Conservation (phyloP, 2,329 filamentous ascomycete species). For the Exophiala alcalophila region DNA sequence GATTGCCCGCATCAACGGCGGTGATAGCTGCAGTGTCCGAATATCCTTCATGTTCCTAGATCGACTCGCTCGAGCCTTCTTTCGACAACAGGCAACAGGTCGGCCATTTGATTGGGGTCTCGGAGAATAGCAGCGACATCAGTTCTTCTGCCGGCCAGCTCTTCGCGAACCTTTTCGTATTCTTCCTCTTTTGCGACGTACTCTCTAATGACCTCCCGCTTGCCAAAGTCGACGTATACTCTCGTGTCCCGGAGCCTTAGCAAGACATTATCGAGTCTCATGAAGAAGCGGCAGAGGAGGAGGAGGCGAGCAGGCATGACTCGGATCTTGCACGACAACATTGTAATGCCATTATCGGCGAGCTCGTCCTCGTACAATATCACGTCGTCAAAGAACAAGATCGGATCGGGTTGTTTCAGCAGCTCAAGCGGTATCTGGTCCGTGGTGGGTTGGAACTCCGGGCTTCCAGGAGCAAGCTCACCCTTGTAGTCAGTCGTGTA, state of each 20-base stretch:
- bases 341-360: conserved; percentile 92
- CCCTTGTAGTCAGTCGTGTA: conserved; percentile 88
- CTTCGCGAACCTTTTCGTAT: conserved; percentile 73
- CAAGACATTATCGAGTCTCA: conserved; percentile 87
- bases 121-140: conserved; percentile 73
- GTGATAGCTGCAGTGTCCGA: too few species aligned
- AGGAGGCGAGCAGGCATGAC: conserved; percentile 90
- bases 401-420: conserved; percentile 84
- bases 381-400: conserved; percentile 94
- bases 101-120: conserved; percentile 73
- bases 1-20: too few species aligned
- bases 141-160: conserved; percentile 61
- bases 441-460: conserved; percentile 42
- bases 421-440: conserved; percentile 78
- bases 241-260: conserved; percentile 85
- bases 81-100: conserved; percentile 68
- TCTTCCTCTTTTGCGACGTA: conserved; percentile 83
- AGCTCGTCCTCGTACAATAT: conserved; percentile 96
- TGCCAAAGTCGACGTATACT: conserved; percentile 84
- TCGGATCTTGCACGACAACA: conserved; percentile 84
- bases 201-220: conserved; percentile 76
- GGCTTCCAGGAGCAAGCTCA: conserved; percentile 48
- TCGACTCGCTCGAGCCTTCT: conserved; percentile 59
- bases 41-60: conserved; percentile 31
- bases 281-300: conserved; percentile 80